Conservation (phyloP, 805 yeast species). For the Ogataea wickerhamii region DNA sequence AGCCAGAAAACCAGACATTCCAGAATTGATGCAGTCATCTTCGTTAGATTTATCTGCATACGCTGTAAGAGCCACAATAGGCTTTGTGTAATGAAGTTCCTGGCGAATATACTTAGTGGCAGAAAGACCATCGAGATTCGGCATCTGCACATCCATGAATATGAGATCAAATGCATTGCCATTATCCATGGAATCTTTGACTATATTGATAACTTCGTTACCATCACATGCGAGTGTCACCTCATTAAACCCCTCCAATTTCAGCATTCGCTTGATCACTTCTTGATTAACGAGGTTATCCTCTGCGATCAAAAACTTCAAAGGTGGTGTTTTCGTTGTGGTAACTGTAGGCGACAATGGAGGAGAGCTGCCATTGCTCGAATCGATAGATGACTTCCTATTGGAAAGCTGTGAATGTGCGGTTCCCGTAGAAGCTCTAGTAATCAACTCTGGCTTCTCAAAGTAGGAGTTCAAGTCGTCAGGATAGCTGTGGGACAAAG, state of each 20-base stretch:
- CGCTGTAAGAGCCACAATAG: slow-evolving; percentile 93
- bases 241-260: slow-evolving; percentile 70
- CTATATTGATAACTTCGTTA: slow-evolving; percentile 73
- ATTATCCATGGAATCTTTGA: slow-evolving; percentile 44
- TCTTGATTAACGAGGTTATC: slow-evolving; percentile 94
- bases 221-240: slow-evolving; percentile 87
- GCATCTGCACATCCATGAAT: slow-evolving; percentile 98
- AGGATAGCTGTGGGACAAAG: slow-evolving; percentile 1
- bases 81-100: slow-evolving; percentile 57
- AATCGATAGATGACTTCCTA: slow-evolving; percentile 21
- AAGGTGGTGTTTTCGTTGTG: slow-evolving; percentile 16
- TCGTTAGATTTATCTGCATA: slow-evolving; percentile 92
- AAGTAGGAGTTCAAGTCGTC: slow-evolving; percentile 23
- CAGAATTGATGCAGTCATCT: slow-evolving; percentile 79
- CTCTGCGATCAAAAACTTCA: slow-evolving; percentile 80
- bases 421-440: slow-evolving; percentile 51
- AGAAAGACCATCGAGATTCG: slow-evolving; percentile 80
- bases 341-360: neutral
- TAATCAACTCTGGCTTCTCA: slow-evolving; percentile 43
- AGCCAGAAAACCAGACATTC: slow-evolving; percentile 88
- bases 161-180: slow-evolving; percentile 60
- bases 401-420: slow-evolving; percentile 35
- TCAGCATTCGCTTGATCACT: slow-evolving; percentile 84
- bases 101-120: slow-evolving; percentile 75
- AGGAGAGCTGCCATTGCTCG: slow-evolving; percentile 10